Evolutionary conservation across 129 eudicot species (phyloP), one percentile per base, ranked within the genome.

Genomic region (Flaveria linearis): DNA sequence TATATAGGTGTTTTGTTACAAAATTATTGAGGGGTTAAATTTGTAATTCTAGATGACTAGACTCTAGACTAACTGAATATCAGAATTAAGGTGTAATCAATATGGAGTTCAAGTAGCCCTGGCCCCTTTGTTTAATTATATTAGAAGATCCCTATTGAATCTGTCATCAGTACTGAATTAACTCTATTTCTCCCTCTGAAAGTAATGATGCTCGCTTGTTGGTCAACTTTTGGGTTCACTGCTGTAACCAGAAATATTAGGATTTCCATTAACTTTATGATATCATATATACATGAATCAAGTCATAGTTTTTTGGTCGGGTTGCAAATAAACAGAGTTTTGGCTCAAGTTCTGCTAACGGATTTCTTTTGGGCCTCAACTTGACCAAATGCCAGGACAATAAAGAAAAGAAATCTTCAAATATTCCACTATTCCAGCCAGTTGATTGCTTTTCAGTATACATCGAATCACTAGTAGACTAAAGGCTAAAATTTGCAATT

Each of bases 241-340:
- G 39, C 74, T 69, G 56, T 56, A 69, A 47, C 74, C 12, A 9
- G 42, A 67, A 67, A 8, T 67, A 2, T 67, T 22, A 23, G 74
- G 60, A 69, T 39, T 69, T 23, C 18, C 10, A 23, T 43, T 43
- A 43, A 43, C 47, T 43, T 43, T 43, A 7, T 20, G 22, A 20
- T 20, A 20, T 20, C 22, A 20, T 20, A 20, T 20, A 20, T 20
- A 20, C 22, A 20, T 20, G 22, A 20, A 20, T 20, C 22, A 20
- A 20, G 22, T 20, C 22, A 20, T 20, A 20, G 22, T 20, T 20
- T 20, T 20, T 20, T 20, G 22, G 22, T 20, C 22, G 22, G 22
- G 22, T 20, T 20, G 22, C 22, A 20, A 20, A 20, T 20, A 20
- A 20, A 20, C 22, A 20, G 22, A 20, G 22, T 20, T 20, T 20